Evolutionary conservation across 2,329 filamentous ascomycete genomes (phyloP).

Genomic region (Colletotrichum sp.): DNA sequence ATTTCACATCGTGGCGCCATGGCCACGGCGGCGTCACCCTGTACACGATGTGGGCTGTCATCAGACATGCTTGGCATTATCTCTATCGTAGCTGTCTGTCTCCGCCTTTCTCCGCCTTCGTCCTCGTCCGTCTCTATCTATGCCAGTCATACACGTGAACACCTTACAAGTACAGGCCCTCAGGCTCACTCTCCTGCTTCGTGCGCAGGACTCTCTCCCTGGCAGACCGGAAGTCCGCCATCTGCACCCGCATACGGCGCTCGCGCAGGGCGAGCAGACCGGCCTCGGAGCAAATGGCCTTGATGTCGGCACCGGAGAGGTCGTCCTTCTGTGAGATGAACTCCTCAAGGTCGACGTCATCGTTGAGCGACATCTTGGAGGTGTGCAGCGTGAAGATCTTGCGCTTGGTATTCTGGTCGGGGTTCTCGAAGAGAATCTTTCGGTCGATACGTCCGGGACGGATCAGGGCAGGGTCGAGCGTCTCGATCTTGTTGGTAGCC

Average conservation of each 20-base stretch:
- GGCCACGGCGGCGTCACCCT: no score
- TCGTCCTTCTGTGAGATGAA: constrained; percentile 99
- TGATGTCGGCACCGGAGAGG: constrained; percentile 95
- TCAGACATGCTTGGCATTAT: constrained; percentile 14
- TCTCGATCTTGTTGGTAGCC: constrained; percentile 99
- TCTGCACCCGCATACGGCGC: constrained; percentile 96
- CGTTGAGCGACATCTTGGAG: constrained; percentile 95
- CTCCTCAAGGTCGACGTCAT: constrained; percentile 97
- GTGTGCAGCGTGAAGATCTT: constrained; percentile 99
- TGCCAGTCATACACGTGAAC: constrained; percentile 1
- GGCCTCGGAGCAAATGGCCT: constrained; percentile 97
- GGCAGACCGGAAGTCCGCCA: constrained; percentile 95
- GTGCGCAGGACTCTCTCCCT: constrained; percentile 96
- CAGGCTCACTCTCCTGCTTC: constrained; percentile 97
- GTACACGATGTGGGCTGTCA: neutral
- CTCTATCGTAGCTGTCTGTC: constrained; percentile 10
- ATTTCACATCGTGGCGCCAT: no score
- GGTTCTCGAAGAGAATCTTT: constrained; percentile 82
- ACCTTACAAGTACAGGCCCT: constrained; percentile 94
- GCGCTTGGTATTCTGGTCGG: constrained; percentile 84
- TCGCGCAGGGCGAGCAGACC: constrained; percentile 93
- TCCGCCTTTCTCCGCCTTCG: neutral
- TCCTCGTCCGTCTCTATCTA: neutral
- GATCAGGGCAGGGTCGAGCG: constrained; percentile 93
- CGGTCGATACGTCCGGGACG: constrained; percentile 97